These are phyloP conservation scores for Colletotrichum destructivum DNA, from an alignment of 2,329 filamentous ascomycete species.

Conservation along the genomic window DNA sequence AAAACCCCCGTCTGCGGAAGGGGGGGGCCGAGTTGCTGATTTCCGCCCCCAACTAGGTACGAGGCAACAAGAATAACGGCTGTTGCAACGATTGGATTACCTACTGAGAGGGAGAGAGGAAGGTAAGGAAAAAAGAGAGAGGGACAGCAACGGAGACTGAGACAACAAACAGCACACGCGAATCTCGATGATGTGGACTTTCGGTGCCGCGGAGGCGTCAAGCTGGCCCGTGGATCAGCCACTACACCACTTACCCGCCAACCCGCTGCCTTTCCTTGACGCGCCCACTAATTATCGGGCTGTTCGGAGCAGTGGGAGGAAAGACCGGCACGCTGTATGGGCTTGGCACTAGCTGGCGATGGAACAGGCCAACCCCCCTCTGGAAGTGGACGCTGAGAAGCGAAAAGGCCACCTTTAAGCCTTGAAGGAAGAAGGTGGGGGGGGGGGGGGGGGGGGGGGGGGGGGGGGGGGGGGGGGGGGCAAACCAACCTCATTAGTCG, in stretches of 20 bases:
- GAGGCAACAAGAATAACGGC: slow-evolving; percentile 15
- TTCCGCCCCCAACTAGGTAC: slow-evolving; percentile 16
- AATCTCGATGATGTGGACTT: slow-evolving; percentile 42
- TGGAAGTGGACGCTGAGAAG: slow-evolving; percentile 20
- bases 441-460: too few species aligned
- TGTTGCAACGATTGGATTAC: slow-evolving; percentile 31
- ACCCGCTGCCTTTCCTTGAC: slow-evolving; percentile 12
- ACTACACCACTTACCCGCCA: slow-evolving; percentile 10
- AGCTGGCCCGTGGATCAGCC: background rate
- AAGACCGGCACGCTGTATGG: slow-evolving; percentile 23
- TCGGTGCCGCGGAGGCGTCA: slow-evolving; percentile 8
- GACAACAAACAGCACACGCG: slow-evolving; percentile 17
- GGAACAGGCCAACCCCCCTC: slow-evolving; percentile 3
- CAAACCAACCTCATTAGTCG: slow-evolving; percentile 1
- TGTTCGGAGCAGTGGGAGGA: slow-evolving; percentile 5
- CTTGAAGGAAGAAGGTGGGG: background rate
- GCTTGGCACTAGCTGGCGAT: slow-evolving; percentile 29
- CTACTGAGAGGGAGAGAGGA: slow-evolving; percentile 17
- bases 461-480: too few species aligned
- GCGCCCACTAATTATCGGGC: slow-evolving; percentile 12
- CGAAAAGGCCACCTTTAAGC: slow-evolving; percentile 40
- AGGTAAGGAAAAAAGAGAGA: slow-evolving; percentile 34
- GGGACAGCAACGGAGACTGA: slow-evolving; percentile 34
- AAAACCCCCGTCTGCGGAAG: background rate
- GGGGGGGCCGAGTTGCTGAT: slow-evolving; percentile 4